Base-by-base conservation (phyloP, 805 yeast species). In the Kuraishia ogatae region DNA sequence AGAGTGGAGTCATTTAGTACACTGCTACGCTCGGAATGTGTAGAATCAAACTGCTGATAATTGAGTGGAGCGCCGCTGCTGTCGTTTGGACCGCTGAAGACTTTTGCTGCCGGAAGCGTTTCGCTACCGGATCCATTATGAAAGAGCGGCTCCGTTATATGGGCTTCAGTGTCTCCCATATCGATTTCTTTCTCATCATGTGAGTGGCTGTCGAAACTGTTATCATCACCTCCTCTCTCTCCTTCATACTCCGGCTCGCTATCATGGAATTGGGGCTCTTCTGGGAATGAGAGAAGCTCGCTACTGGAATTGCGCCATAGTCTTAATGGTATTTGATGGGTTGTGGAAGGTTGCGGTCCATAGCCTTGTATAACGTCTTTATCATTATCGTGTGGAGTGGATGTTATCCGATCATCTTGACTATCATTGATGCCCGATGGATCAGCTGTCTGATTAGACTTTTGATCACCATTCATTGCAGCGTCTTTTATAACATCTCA, bases 201-300 rank as follows among this genome's bases (percentile, higher is more conserved):
- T 46, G 49, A 46, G 24, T 13, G 48, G 35, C n/a, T 11, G 17
- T 15, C 13, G 43, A 35, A 15, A 15, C 43, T 35, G n/a, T 35
- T 17, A 35, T 13, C 43, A 15, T 26, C 10, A 26, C 5, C 29
- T 26, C 29, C 29, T 26, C 29, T 26, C 5, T 26, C 29, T 26
- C 17, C 43, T 15, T 15, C 43, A 8, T 35, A 8, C n/a, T 35
- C 43, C 13, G 43, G n/a, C 4, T 35, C 43, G 13, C 43, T 35
- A 13, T 47, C 49, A 6, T 22, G 24, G 20, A 49, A 28, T 11
- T 22, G 35, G 10, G 51, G 29, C 17, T n/a, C 51, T 22, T 49
- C 28, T 6, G 51, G 51, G 51, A 49, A 49, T 11, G 51, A 49
- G 19, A 49, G 28, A 4, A 49, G 35, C 51, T 24, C 51, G 19